Evolutionary conservation across 2,329 filamentous ascomycete species (phyloP).

Genomic region (Aspergillus aculeatinus): DNA sequence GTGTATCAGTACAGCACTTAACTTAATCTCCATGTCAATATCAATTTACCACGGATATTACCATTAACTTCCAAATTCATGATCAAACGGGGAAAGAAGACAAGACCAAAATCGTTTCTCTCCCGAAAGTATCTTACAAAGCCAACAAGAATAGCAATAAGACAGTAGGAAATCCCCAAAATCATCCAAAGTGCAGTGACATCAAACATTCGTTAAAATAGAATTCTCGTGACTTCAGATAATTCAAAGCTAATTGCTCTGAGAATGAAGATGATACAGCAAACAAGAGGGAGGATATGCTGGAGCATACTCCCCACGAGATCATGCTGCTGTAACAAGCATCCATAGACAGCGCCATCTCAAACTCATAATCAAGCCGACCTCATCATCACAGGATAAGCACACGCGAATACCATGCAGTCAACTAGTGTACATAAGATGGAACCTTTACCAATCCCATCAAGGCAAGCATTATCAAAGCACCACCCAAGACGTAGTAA

Average conservation of each 20-base stretch:
- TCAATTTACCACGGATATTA: too few relatives aligned
- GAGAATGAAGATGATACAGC: background rate
- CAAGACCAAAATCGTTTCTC: too few relatives aligned
- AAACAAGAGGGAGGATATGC: background rate
- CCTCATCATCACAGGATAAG: constrained; percentile 1
- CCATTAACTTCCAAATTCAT: too few relatives aligned
- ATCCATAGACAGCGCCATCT: too few relatives aligned
- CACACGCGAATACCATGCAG: constrained; percentile 12
- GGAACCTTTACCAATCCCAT: constrained; percentile 6
- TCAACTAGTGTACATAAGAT: constrained; percentile 18
- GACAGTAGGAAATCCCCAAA: too few relatives aligned
- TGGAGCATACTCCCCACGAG: background rate
- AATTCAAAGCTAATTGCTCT: background rate
- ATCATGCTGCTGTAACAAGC: background rate
- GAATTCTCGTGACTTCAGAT: background rate
- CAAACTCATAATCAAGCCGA: background rate
- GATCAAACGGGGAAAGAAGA: too few relatives aligned
- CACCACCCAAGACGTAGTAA: constrained; percentile 4
- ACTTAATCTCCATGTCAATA: too few relatives aligned
- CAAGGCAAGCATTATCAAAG: constrained; percentile 13
- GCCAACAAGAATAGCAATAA: too few relatives aligned
- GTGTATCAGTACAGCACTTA: too few relatives aligned
- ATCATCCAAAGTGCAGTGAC: background rate
- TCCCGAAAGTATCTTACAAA: too few relatives aligned
- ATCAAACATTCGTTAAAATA: background rate